These are phyloP conservation scores for Penicillium coffeae DNA, from an alignment of 495 filamentous ascomycete genomes.

Conservation along the genomic window DNA sequence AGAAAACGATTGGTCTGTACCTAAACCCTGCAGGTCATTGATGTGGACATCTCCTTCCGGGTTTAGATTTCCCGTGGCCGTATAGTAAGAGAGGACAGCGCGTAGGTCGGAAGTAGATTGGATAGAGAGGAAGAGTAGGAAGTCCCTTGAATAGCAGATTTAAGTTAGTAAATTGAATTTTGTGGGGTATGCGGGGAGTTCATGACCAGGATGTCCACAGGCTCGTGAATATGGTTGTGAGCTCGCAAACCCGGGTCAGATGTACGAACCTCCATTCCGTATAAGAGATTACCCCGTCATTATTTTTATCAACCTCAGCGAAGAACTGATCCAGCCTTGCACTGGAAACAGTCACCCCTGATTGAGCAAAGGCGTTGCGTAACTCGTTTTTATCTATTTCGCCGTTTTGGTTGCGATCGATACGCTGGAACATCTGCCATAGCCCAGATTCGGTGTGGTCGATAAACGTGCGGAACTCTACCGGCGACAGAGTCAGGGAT, in stretches of 20 bases:
- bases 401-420: conserved; percentile 83
- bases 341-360: conserved; percentile 74
- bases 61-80: conserved; percentile 83
- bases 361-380: conserved; percentile 66
- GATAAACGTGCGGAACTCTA: conserved; percentile 88
- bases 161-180: neutral
- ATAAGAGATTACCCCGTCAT: conserved; percentile 84
- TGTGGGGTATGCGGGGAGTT: no score
- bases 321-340: conserved; percentile 83
- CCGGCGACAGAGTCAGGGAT: conserved; percentile 6
- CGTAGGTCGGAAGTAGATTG: conserved; percentile 63
- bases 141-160: conserved; percentile 58
- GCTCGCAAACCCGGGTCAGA: no score
- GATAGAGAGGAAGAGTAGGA: conserved; percentile 89
- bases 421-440: conserved; percentile 74
- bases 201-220: no score
- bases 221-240: no score
- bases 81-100: conserved; percentile 88
- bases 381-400: conserved; percentile 86
- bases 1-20: conserved; percentile 80
- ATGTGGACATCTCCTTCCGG: conserved; percentile 92
- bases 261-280: conserved; percentile 87
- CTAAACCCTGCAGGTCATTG: conserved; percentile 89
- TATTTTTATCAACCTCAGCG: conserved; percentile 80
- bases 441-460: conserved; percentile 80